These are phyloP conservation scores for Tetratostichococcus sp. DNA, from an alignment of 139 green algal genomes.

Conservation along the genomic window DNA sequence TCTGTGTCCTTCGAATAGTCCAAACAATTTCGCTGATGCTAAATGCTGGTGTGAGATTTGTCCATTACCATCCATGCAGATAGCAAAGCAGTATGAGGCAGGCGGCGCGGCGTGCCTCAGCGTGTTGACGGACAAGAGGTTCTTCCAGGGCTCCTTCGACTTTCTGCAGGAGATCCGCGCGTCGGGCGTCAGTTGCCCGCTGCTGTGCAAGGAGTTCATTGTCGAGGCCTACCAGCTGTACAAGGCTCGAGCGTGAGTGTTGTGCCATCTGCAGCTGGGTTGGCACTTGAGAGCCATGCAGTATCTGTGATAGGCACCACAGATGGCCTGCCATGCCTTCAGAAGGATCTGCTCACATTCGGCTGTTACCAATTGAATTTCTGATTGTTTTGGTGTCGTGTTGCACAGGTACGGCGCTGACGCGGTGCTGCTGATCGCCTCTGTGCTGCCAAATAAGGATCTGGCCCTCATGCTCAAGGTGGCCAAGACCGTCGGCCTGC, in stretches of 20 bases:
- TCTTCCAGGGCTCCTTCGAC: conserved; percentile 86
- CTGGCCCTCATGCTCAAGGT: conserved; percentile 87
- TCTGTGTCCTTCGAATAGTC: no score
- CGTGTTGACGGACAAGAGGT: conserved; percentile 96
- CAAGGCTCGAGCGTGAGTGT: conserved; percentile 27
- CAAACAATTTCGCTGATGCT: no score
- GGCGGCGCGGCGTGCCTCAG: conserved; percentile 93
- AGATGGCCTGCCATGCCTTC: no score
- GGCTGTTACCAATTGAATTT: no score
- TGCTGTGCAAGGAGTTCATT: conserved; percentile 99
- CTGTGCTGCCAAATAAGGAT: conserved; percentile 93
- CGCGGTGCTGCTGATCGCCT: conserved; percentile 94
- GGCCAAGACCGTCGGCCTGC: conserved; percentile 63
- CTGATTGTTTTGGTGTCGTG: no score
- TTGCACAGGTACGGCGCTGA: conserved; percentile 75
- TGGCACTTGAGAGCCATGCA: no score
- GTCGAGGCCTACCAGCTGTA: conserved; percentile 95
- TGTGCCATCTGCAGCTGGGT: background rate
- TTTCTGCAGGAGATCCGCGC: conserved; percentile 71
- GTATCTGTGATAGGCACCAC: no score
- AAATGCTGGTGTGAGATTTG: no score
- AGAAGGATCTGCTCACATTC: no score
- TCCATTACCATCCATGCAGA: conserved; percentile 22
- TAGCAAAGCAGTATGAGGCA: conserved; percentile 86
- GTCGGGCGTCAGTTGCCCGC: conserved; percentile 79